Evolutionary conservation across 148 eudicot species (phyloP).

Genomic region (Mesembryanthemum crystallinum): DNA sequence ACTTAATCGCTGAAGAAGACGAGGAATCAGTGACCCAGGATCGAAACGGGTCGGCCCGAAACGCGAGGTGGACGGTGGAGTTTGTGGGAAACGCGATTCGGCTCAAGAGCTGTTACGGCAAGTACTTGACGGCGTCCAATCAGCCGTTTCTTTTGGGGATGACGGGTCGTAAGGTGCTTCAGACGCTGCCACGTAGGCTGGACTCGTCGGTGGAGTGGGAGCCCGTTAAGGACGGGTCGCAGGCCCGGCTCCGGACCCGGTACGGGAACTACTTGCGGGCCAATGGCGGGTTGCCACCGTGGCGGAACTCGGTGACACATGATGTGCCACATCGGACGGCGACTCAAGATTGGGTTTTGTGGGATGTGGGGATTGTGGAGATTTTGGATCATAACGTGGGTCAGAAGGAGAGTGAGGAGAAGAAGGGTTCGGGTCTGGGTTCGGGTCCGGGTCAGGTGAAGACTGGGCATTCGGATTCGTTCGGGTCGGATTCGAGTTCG

Average conservation of each 20-base stretch:
- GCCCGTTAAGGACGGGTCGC: conserved; percentile 44
- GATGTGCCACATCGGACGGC: conserved; percentile 65
- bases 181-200: conserved; percentile 34
- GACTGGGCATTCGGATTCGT: conserved; percentile 18
- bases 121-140: conserved; percentile 58
- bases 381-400: conserved; percentile 26
- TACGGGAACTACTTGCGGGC: conserved; percentile 62
- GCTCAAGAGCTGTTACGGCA: conserved; percentile 45
- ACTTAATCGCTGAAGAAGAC: conserved; percentile 49
- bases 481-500: conserved; percentile 25
- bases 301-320: conserved; percentile 71
- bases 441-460: conserved; percentile 29
- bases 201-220: conserved; percentile 60
- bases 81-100: conserved; percentile 28
- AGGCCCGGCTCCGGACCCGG: conserved; percentile 41
- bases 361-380: conserved; percentile 69
- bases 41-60: conserved; percentile 32
- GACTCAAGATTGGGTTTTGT: conserved; percentile 63
- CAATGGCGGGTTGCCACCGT: conserved; percentile 72
- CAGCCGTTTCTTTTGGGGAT: conserved; percentile 48
- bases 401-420: not conserved
- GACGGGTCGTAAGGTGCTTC: conserved; percentile 54
- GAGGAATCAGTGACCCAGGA: conserved; percentile 33
- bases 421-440: not conserved
- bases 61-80: conserved; percentile 49